phyloP scores from a whole-genome alignment of 2,329 filamentous ascomycete genomes.

The Apiospora aurea region DNA sequence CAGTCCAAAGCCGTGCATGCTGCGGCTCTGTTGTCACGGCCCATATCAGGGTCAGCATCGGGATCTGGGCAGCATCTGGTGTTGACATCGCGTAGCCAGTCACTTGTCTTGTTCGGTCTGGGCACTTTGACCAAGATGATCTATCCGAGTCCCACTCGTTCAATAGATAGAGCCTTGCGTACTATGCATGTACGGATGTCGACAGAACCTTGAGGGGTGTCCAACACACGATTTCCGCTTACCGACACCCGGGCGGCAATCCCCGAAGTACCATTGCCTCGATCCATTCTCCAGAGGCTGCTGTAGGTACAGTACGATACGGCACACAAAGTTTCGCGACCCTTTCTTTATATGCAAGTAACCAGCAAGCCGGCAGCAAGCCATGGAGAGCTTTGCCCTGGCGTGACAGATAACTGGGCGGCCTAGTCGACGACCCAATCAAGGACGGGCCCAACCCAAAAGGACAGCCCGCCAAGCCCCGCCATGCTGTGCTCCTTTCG shows the following conservation, averaged over 20 bases:
- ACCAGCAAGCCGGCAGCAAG: background rate
- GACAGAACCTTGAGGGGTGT: background rate
- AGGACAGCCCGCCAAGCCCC: background rate
- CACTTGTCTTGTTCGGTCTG: background rate
- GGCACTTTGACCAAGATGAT: background rate
- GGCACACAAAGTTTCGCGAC: background rate
- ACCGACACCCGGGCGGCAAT: background rate
- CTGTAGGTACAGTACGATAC: background rate
- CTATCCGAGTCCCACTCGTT: background rate
- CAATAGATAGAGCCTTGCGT: background rate
- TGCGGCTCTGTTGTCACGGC: background rate
- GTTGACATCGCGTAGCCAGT: background rate
- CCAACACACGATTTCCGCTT: background rate
- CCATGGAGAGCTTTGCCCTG: conserved; percentile 6
- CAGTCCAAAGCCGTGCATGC: background rate
- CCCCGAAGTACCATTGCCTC: background rate
- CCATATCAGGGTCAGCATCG: background rate
- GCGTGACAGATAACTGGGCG: conserved; percentile 4
- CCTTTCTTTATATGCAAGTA: background rate
- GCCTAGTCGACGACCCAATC: conserved; percentile 22
- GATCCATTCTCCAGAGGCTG: background rate
- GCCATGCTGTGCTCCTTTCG: conserved; percentile 13
- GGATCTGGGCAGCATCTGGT: background rate
- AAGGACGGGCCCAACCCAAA: conserved; percentile 21
- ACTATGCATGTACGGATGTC: background rate